A percentile compares a stretch with the other conserved stretches of the same genome.
Conservation (phyloP, 176 grass and related monocot genomes). For the Puya raimondii region DNA sequence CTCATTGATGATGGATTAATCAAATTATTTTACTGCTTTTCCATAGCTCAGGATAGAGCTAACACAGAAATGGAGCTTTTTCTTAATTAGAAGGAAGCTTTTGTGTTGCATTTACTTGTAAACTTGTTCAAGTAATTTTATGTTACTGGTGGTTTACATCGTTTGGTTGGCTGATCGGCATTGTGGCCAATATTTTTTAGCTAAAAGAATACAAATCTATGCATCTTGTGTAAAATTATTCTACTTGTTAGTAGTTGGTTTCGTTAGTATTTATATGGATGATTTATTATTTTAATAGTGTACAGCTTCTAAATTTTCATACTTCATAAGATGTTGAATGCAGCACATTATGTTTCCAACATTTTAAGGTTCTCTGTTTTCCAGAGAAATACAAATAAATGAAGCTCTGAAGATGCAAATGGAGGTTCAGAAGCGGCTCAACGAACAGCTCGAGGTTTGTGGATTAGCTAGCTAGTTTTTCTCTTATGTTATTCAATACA, state of each 20-base stretch:
- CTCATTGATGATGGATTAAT: neutral
- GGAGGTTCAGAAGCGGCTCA: conserved; percentile 93
- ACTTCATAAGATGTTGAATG: neutral
- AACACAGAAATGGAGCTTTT: too few relatives aligned
- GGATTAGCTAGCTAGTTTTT: conserved; percentile 2
- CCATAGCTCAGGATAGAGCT: too few relatives aligned
- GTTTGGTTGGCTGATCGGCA: too few relatives aligned
- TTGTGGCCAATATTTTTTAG: too few relatives aligned
- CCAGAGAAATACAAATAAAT: conserved; percentile 68
- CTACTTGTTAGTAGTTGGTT: too few relatives aligned
- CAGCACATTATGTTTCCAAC: neutral
- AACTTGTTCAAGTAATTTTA: neutral
- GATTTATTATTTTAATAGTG: neutral
- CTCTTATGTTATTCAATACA: neutral
- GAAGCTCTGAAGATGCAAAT: conserved; percentile 95
- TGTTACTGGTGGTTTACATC: too few relatives aligned
- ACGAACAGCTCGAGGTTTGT: conserved; percentile 91
- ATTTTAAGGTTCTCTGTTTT: conserved; percentile 27
- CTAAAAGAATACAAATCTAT: too few relatives aligned
- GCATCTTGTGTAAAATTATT: too few relatives aligned
- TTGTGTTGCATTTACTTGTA: neutral
- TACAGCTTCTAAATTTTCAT: neutral
- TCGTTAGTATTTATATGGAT: too few relatives aligned
- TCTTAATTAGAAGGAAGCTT: too few relatives aligned
- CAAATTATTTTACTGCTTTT: neutral